Base-by-base conservation (phyloP, 805 yeast genomes). In the Suhomyces xylopsoci region DNA sequence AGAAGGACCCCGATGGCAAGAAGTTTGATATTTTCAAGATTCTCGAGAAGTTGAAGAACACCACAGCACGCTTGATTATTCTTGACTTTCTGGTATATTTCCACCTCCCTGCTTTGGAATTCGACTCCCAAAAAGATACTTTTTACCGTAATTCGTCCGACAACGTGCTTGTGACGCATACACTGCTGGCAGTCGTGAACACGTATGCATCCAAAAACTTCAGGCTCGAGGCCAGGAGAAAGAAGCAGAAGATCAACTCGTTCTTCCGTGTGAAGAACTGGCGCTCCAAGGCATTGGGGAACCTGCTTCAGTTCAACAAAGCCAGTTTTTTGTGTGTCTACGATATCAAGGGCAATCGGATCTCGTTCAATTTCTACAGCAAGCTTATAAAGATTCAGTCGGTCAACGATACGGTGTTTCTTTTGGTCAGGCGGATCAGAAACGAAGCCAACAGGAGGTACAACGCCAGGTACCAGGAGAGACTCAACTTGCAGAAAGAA, bases 371-470 rank as follows among this genome's bases (percentile, higher is more conserved):
- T 34, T 36, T 66, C 7, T 53, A 59, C 12, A 58, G 65, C 26
- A 71, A 71, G 51, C 60, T 59, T 14, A 45, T 71, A 7, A 63
- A 62, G 51, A 45, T 71, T 25, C 64, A 61, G 34, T 73, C 77
- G 1, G 70, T 73, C 12, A 75, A 75, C 57, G 67, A 65, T 10
- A 70, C 67, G 45, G 59, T 75, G 5, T 74, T 75, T 53, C 67
- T 68, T 34, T 58, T 74, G 17, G 67, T 74, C 6, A 55, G 74
- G 45, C 64, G 62, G 47, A 48, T 72, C 8, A 56, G 70, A 43
- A 74, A 72, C 49, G 63, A 70, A 42, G 56, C 53, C 19, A 69
- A 64, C 22, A 36, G 47, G 2, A 62, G 62, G n/a, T 74, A 66
- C 53, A 63, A 59, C 9, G 53, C 51, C 24, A 51, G 40, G 46